phyloP scores from a whole-genome alignment of 495 filamentous ascomycete genomes.

The Apiosordaria backusii region DNA sequence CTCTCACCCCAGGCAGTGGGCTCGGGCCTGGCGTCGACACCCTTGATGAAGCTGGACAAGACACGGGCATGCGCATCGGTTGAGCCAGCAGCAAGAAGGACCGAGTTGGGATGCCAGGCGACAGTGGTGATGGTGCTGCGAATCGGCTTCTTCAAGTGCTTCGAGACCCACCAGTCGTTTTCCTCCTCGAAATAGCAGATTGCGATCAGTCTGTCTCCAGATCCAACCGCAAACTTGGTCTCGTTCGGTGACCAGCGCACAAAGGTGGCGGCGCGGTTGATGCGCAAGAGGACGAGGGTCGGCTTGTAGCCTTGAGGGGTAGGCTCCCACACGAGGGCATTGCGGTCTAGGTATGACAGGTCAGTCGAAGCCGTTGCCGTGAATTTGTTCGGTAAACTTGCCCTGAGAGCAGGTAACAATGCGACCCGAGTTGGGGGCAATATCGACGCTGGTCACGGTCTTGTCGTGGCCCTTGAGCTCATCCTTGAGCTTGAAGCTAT shows the following conservation, averaged over 20 bases:
- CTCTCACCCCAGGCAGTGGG: conserved; percentile 91
- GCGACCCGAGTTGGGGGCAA: conserved; percentile 80
- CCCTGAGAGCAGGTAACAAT: conserved; percentile 98
- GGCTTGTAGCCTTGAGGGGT: conserved; percentile 91
- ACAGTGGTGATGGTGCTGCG: conserved; percentile 92
- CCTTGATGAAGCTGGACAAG: conserved; percentile 94
- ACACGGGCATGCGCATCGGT: conserved; percentile 98
- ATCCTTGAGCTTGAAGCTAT: conserved; percentile 77
- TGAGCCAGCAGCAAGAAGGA: conserved; percentile 87
- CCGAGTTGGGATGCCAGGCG: conserved; percentile 95
- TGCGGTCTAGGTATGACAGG: conserved; percentile 67
- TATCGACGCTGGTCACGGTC: conserved; percentile 91
- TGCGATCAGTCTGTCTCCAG: conserved; percentile 91
- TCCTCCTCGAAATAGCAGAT: conserved; percentile 98
- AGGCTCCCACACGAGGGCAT: conserved; percentile 96
- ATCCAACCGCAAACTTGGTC: conserved; percentile 95
- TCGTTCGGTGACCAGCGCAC: conserved; percentile 97
- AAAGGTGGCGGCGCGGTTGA: conserved; percentile 94
- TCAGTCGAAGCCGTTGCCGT: neutral
- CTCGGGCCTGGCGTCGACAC: conserved; percentile 81
- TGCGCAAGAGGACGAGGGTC: conserved; percentile 91
- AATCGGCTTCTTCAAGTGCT: conserved; percentile 97
- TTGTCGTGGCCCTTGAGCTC: conserved; percentile 96
- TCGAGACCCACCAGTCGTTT: conserved; percentile 99
- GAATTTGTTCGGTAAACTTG: conserved; percentile 32